phyloP scores from a whole-genome alignment of 2,329 filamentous ascomycete genomes.

The Hysterium pulicare region DNA sequence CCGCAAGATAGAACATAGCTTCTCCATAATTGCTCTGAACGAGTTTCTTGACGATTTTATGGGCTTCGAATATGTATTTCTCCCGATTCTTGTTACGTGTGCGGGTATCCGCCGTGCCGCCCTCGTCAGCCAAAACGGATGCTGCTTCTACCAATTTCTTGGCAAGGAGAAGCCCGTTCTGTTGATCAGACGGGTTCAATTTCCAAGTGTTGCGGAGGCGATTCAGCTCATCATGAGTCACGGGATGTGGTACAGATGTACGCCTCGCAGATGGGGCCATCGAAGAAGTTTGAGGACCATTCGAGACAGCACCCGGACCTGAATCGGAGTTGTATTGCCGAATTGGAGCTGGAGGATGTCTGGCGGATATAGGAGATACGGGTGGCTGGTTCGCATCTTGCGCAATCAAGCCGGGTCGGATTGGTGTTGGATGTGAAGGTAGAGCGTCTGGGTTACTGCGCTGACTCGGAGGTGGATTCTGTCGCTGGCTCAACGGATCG shows the following conservation, averaged over 20 bases:
- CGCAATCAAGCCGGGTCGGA: conserved; percentile 50
- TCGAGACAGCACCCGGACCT: conserved; percentile 34
- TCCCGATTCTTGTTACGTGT: conserved; percentile 66
- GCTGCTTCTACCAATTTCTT: conserved; percentile 85
- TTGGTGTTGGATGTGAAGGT: conserved; percentile 54
- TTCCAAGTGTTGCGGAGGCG: conserved; percentile 67
- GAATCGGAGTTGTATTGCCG: conserved; percentile 50
- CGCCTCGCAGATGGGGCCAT: conserved; percentile 15
- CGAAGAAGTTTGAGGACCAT: conserved; percentile 17
- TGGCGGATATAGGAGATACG: conserved; percentile 29
- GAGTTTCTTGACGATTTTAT: conserved; percentile 90
- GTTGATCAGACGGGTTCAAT: conserved; percentile 68
- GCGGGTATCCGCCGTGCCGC: conserved; percentile 65
- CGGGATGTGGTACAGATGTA: conserved; percentile 46
- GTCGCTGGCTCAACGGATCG: conserved; percentile 27
- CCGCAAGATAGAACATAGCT: conserved; percentile 91
- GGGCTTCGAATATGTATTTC: conserved; percentile 77
- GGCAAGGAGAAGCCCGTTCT: conserved; percentile 68
- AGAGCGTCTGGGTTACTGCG: conserved; percentile 52
- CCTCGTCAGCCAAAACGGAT: conserved; percentile 72
- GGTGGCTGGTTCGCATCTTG: conserved; percentile 23
- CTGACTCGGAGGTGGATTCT: conserved; percentile 39
- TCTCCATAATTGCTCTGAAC: conserved; percentile 69
- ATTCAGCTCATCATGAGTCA: conserved; percentile 78
- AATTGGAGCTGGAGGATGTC: conserved; percentile 47